Base-by-base conservation (phyloP, 768 basidiomycete species). In the Trametes punicea region DNA sequence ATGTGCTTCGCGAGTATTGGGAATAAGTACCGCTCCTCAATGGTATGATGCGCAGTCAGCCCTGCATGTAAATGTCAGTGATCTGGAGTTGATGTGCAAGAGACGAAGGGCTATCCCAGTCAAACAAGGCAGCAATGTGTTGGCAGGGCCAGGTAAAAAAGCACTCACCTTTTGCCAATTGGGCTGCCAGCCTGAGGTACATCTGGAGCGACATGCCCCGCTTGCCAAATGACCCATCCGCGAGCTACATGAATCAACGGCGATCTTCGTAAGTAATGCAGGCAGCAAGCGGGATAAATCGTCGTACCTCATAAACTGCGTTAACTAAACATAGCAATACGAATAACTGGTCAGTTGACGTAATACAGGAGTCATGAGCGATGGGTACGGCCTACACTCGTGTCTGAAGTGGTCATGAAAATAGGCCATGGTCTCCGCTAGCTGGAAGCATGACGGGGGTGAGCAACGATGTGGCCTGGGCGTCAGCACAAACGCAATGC, bases 41-140 rank as follows among this genome's bases (percentile, higher is more conserved):
- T 78, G 10, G 75, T 78, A 62, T 83, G 83, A 61, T 84, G 82
- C 60, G 74, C 69, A 1, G 75, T 80, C 40, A 84, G 66, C 53
- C 80, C 82, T 84, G 64, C 7, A 27, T 10, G 26, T 23, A n/a
- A 15, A 26, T 8, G 33, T 50, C 10, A 31, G 34, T 33, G 25
- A 15, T 26, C 50, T 27, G 55, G 54, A 39, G 10, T 23, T 4
- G 20, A 20, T 36, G 31, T n/a, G n/a, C n/a, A n/a, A n/a, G n/a
- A n/a, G n/a, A n/a, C n/a, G n/a, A n/a, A n/a, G n/a, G n/a, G n/a
- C n/a, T n/a, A n/a, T n/a, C n/a, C n/a, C n/a, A n/a, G n/a, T n/a
- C n/a, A n/a, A n/a, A n/a, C n/a, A n/a, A 4, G 34, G 15, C 15
- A 15, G 9, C 34, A 15, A 4, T 36, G 4, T 31, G 7, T 6